phyloP scores from a whole-genome alignment of 805 yeast species.

The Komagataella phaffii region DNA sequence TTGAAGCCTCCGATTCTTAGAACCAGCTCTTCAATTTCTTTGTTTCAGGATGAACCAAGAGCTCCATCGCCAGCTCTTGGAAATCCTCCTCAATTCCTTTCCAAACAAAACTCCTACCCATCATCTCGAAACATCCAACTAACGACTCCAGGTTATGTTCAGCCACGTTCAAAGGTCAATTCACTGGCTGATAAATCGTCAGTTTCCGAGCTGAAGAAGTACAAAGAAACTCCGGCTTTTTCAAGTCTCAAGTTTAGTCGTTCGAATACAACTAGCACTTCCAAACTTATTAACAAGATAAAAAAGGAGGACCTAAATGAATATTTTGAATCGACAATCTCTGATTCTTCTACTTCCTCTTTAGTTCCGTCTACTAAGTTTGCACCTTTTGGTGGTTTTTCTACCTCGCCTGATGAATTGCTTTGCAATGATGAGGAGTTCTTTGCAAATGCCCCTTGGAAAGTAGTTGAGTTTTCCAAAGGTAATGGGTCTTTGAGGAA shows the following conservation, averaged over 20 bases:
- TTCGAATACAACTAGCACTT: background rate
- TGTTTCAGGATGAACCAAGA: background rate
- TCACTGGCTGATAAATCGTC: background rate
- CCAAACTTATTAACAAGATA: background rate
- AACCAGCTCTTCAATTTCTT: background rate
- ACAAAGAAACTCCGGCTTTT: no score
- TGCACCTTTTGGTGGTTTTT: slow-evolving; percentile 65
- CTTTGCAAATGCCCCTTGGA: slow-evolving; percentile 59
- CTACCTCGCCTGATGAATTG: slow-evolving; percentile 37
- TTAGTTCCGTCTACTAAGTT: slow-evolving; percentile 16
- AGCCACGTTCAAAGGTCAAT: background rate
- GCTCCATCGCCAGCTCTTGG: background rate
- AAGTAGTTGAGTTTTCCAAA: slow-evolving; percentile 47
- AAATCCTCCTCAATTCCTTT: background rate
- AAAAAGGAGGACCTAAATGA: background rate
- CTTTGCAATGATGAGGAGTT: slow-evolving; percentile 27
- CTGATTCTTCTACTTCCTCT: slow-evolving; percentile 1
- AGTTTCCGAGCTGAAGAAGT: slow-evolving; percentile 1
- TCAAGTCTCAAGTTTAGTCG: background rate
- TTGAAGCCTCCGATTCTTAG: background rate
- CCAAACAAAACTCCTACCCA: background rate
- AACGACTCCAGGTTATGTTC: background rate
- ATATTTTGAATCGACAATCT: background rate
- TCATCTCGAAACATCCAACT: background rate
- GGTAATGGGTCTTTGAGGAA: slow-evolving; percentile 87